A percentile compares a stretch with the other conserved stretches of the same genome.
These are phyloP conservation scores for Fusarium nanum DNA, from an alignment of 2,329 filamentous ascomycete species.

Conservation along the genomic window DNA sequence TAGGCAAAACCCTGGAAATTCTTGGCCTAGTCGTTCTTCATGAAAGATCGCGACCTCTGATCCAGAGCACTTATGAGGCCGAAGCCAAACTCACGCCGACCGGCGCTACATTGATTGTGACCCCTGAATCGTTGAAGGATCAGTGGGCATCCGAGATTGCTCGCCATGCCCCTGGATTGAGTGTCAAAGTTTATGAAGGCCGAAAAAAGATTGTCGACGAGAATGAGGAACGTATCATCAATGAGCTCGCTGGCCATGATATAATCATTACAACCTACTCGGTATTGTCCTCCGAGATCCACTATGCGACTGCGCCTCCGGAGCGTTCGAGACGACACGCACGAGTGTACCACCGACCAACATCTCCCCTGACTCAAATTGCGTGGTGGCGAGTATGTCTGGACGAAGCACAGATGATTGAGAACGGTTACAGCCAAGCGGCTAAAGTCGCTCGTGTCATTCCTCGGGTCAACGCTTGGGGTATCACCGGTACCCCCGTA, in stretches of 20 bases:
- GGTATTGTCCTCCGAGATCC: conserved; percentile 81
- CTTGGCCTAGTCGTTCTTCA: conserved; percentile 77
- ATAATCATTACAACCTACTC: conserved; percentile 74
- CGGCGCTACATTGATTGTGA: conserved; percentile 70
- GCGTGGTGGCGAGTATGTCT: conserved; percentile 88
- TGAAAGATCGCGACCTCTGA: conserved; percentile 54
- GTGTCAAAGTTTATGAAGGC: conserved; percentile 68
- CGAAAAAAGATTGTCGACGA: conserved; percentile 52
- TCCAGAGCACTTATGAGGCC: conserved; percentile 31
- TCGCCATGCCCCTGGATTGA: conserved; percentile 68
- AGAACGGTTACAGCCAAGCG: conserved; percentile 86
- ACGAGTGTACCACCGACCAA: conserved; percentile 73
- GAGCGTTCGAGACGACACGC: conserved; percentile 74
- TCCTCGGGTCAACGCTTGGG: conserved; percentile 89
- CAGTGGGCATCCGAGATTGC: conserved; percentile 73
- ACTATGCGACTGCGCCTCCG: conserved; percentile 78
- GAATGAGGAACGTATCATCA: conserved; percentile 56
- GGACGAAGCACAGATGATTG: conserved; percentile 91
- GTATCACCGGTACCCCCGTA: conserved; percentile 87
- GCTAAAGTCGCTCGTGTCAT: conserved; percentile 83
- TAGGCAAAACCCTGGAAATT: conserved; percentile 83
- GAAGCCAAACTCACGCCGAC: conserved; percentile 59
- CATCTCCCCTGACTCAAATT: conserved; percentile 82
- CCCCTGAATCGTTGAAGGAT: conserved; percentile 65
- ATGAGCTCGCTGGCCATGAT: conserved; percentile 63